These are phyloP conservation scores for Calonectria naviculata DNA, from an alignment of 2,329 filamentous ascomycete genomes.

Conservation along the genomic window DNA sequence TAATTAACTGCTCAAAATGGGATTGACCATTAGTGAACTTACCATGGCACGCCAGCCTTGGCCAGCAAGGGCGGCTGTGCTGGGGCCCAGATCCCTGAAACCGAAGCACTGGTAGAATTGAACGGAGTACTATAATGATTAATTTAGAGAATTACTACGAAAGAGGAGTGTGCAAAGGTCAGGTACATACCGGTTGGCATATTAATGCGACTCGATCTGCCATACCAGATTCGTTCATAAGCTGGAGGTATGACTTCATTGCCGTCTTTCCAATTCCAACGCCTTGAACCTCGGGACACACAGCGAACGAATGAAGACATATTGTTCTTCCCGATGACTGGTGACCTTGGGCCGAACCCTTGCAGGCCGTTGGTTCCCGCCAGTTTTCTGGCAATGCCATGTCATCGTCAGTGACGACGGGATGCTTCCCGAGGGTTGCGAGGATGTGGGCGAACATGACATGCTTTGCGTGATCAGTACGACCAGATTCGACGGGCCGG, in stretches of 20 bases:
- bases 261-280: slow-evolving; percentile 80
- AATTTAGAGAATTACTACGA: too few relatives aligned
- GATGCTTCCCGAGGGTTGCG: slow-evolving; percentile 74
- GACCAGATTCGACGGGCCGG: slow-evolving; percentile 66
- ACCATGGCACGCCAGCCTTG: slow-evolving; percentile 89
- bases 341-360: slow-evolving; percentile 70
- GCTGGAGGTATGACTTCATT: slow-evolving; percentile 81
- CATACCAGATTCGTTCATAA: slow-evolving; percentile 76
- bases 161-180: not conserved
- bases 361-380: slow-evolving; percentile 57
- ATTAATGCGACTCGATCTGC: slow-evolving; percentile 81
- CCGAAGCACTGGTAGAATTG: slow-evolving; percentile 82
- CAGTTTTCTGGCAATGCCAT: slow-evolving; percentile 81
- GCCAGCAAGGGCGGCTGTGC: slow-evolving; percentile 78
- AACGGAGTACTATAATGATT: slow-evolving; percentile 66
- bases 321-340: slow-evolving; percentile 79
- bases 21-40: slow-evolving; percentile 35
- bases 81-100: slow-evolving; percentile 76
- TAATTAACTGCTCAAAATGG: not conserved
- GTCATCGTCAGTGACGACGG: slow-evolving; percentile 76
- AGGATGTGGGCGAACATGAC: slow-evolving; percentile 83
- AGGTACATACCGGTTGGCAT: slow-evolving; percentile 72
- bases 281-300: slow-evolving; percentile 79
- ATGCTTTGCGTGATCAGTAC: slow-evolving; percentile 47
- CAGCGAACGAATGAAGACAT: slow-evolving; percentile 84